phyloP scores from a whole-genome alignment of 2,329 filamentous ascomycete genomes.

The Epichloe gansuensis region DNA sequence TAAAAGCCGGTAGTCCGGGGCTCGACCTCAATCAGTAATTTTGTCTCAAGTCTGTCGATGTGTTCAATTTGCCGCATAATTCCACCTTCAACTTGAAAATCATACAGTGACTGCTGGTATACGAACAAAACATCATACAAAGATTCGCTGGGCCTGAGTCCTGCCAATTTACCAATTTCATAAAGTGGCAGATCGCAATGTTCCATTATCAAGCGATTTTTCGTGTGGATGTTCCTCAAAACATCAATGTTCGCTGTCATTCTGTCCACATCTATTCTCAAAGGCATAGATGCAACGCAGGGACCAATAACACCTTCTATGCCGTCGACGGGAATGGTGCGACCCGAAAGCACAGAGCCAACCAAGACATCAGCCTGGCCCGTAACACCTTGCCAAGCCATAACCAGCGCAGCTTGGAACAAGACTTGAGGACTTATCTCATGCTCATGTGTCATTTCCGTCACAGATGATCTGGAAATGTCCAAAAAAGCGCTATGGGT shows the following conservation, averaged over 20 bases:
- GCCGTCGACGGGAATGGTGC: conserved; percentile 55
- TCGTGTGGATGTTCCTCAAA: conserved; percentile 47
- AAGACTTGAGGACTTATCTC: conserved; percentile 53
- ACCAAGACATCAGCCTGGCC: conserved; percentile 56
- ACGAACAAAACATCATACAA: conserved; percentile 72
- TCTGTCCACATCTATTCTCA: conserved; percentile 47
- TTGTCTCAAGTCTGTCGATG: conserved; percentile 63
- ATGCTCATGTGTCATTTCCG: conserved; percentile 23
- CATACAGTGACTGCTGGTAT: conserved; percentile 61
- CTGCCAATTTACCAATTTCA: conserved; percentile 53
- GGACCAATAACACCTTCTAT: conserved; percentile 70
- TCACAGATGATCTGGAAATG: conserved; percentile 11
- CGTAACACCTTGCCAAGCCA: conserved; percentile 51
- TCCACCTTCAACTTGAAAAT: conserved; percentile 18
- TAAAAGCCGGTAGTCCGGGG: conserved; percentile 34
- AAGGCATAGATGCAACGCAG: conserved; percentile 63
- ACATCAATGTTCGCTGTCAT: conserved; percentile 45
- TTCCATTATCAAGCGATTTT: conserved; percentile 52
- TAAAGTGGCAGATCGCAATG: conserved; percentile 51
- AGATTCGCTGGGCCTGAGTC: conserved; percentile 37
- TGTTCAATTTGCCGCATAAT: conserved; percentile 44
- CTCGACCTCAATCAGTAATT: conserved; percentile 63
- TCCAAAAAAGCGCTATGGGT: conserved; percentile 5
- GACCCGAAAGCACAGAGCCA: conserved; percentile 70
- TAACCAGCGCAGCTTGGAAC: conserved; percentile 59